These are phyloP conservation scores for Lentinula edodes DNA, from an alignment of 768 basidiomycete genomes.

Conservation along the genomic window DNA sequence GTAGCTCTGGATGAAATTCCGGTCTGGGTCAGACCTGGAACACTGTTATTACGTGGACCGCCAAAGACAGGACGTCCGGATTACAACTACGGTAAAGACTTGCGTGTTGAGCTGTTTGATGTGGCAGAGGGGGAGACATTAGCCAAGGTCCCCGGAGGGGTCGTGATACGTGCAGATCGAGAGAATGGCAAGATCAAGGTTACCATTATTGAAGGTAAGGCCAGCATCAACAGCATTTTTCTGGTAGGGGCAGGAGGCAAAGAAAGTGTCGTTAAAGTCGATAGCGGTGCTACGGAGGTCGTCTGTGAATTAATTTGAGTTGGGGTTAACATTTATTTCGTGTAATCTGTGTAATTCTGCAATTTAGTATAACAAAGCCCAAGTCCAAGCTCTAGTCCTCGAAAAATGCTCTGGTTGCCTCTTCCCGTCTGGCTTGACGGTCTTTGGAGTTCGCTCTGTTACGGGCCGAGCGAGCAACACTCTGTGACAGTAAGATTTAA, in stretches of 20 bases:
- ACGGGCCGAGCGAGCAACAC: slow-evolving; percentile 47
- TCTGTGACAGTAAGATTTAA: slow-evolving; percentile 30
- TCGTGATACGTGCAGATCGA: slow-evolving; percentile 31
- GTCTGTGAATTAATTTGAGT: not conserved
- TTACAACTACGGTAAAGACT: slow-evolving; percentile 45
- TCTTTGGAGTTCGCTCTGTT: slow-evolving; percentile 62
- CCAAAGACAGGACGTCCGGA: slow-evolving; percentile 47
- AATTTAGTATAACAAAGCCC: not conserved
- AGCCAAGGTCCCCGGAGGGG: slow-evolving; percentile 35
- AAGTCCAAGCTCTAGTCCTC: slow-evolving; percentile 19
- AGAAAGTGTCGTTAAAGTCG: not conserved
- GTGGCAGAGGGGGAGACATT: slow-evolving; percentile 40
- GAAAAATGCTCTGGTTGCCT: slow-evolving; percentile 59
- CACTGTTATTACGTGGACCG: slow-evolving; percentile 56
- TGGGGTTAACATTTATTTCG: not conserved
- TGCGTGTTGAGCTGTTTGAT: slow-evolving; percentile 52
- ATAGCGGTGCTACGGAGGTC: not conserved
- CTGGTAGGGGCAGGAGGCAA: not conserved
- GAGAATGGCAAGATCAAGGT: slow-evolving; percentile 25
- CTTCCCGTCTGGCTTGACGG: slow-evolving; percentile 48
- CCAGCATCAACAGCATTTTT: not conserved
- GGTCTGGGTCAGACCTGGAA: slow-evolving; percentile 58
- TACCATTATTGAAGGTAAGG: slow-evolving; percentile 13
- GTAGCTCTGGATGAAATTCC: slow-evolving; percentile 63
- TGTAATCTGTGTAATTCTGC: not conserved